These are phyloP conservation scores for Bretschneidera sinensis DNA, from an alignment of 345 rosid genomes.

Conservation along the genomic window DNA sequence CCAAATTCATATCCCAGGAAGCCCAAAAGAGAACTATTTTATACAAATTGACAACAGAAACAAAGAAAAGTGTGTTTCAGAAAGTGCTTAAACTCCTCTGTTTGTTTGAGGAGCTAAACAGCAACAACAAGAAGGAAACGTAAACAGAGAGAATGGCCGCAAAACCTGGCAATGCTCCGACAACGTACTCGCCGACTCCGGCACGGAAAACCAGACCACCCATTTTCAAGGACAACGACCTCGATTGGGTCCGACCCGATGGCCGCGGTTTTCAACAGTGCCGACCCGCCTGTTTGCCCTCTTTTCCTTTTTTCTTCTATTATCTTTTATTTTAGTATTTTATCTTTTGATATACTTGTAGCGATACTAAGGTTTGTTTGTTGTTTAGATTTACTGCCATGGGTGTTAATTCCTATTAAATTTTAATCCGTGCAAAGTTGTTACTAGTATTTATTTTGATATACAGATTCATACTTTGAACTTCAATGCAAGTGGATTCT, in stretches of 20 bases:
- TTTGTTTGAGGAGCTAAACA: background rate
- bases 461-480: background rate
- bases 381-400: background rate
- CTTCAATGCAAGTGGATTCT: background rate
- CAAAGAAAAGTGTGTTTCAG: no score
- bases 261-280: slow-evolving; percentile 89
- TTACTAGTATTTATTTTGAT: no score
- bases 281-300: slow-evolving; percentile 72
- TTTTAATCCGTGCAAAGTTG: background rate
- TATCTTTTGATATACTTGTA: background rate
- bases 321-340: background rate
- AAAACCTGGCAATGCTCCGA: slow-evolving; percentile 39
- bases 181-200: slow-evolving; percentile 62
- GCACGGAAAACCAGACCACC: slow-evolving; percentile 37
- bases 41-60: no score
- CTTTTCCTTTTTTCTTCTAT: background rate
- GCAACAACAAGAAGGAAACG: background rate
- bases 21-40: no score
- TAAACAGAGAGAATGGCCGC: slow-evolving; percentile 38
- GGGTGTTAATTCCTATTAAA: background rate
- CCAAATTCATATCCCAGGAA: no score
- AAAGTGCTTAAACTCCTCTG: no score
- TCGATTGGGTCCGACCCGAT: slow-evolving; percentile 90
- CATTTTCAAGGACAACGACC: slow-evolving; percentile 44
- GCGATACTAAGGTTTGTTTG: background rate